These are phyloP conservation scores for Teunomyces lycoperdinae DNA, from an alignment of 805 yeast species.

Conservation along the genomic window DNA sequence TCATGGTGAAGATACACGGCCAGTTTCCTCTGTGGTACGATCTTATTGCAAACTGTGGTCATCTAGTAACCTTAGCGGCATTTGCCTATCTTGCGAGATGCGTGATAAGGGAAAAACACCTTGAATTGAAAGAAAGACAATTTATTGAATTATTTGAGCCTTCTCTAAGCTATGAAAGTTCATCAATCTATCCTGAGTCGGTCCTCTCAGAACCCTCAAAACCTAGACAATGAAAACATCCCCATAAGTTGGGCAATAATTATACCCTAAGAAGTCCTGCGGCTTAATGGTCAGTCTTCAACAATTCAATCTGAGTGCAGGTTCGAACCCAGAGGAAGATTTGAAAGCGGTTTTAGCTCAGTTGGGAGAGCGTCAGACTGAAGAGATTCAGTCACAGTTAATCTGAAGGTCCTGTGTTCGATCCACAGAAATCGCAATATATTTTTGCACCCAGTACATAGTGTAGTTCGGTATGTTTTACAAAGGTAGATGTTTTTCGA, in stretches of 20 bases:
- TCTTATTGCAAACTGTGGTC: not conserved
- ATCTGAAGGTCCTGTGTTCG: slow-evolving; percentile 90
- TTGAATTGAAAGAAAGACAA: not conserved
- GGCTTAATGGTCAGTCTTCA: not conserved
- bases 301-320: not conserved
- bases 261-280: too few relatives aligned
- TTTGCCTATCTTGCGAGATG: not conserved
- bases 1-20: not conserved
- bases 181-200: not conserved
- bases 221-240: not conserved
- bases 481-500: too few relatives aligned
- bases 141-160: not conserved
- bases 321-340: not conserved
- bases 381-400: slow-evolving; percentile 27
- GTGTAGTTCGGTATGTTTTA: too few relatives aligned
- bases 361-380: slow-evolving; percentile 40
- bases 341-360: slow-evolving; percentile 29
- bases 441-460: not conserved
- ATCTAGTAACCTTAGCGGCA: not conserved
- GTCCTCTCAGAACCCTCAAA: not conserved
- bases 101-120: not conserved
- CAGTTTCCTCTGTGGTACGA: not conserved
- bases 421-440: slow-evolving; percentile 70
- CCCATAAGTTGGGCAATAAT: not conserved
- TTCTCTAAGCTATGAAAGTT: not conserved